These are phyloP conservation scores for Aspergillus sclerotioniger DNA, from an alignment of 495 filamentous ascomycete genomes.

Conservation along the genomic window DNA sequence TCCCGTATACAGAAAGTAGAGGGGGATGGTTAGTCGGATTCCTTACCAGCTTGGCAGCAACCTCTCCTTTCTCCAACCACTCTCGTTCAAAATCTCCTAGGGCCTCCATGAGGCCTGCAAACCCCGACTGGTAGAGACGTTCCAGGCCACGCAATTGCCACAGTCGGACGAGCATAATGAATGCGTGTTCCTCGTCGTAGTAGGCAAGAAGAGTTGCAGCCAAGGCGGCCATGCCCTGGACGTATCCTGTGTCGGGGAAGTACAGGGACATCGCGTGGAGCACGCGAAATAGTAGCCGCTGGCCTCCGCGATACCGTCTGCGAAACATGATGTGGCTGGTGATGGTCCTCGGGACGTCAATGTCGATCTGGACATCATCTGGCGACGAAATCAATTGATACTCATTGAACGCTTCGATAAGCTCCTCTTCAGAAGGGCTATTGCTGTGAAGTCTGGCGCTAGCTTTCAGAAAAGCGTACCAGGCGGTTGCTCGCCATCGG, in stretches of 20 bases:
- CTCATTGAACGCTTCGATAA: slow-evolving; percentile 67
- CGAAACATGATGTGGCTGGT: slow-evolving; percentile 98
- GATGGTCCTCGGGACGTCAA: slow-evolving; percentile 95
- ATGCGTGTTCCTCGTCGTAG: slow-evolving; percentile 90
- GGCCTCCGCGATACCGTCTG: slow-evolving; percentile 82
- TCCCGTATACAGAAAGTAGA: neutral
- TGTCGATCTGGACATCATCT: slow-evolving; percentile 96
- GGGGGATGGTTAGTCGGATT: slow-evolving; percentile 5
- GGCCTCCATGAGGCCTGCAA: slow-evolving; percentile 82
- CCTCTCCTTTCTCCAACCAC: slow-evolving; percentile 76
- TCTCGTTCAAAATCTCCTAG: slow-evolving; percentile 82
- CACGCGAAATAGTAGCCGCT: slow-evolving; percentile 88
- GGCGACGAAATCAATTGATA: slow-evolving; percentile 70
- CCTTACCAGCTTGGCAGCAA: slow-evolving; percentile 76
- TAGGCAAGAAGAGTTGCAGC: slow-evolving; percentile 94
- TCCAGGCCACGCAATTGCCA: slow-evolving; percentile 88
- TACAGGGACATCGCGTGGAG: slow-evolving; percentile 89
- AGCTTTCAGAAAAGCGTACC: slow-evolving; percentile 88
- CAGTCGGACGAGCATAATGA: slow-evolving; percentile 90
- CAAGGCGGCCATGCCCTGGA: slow-evolving; percentile 95
- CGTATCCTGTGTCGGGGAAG: slow-evolving; percentile 89
- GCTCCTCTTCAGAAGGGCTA: slow-evolving; percentile 63
- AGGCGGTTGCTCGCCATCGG: slow-evolving; percentile 89
- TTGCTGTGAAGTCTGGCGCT: slow-evolving; percentile 67
- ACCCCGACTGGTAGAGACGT: slow-evolving; percentile 78